Evolutionary conservation across 352 stramenopile species (phyloP).

Genomic region (Pythium dissimile): DNA sequence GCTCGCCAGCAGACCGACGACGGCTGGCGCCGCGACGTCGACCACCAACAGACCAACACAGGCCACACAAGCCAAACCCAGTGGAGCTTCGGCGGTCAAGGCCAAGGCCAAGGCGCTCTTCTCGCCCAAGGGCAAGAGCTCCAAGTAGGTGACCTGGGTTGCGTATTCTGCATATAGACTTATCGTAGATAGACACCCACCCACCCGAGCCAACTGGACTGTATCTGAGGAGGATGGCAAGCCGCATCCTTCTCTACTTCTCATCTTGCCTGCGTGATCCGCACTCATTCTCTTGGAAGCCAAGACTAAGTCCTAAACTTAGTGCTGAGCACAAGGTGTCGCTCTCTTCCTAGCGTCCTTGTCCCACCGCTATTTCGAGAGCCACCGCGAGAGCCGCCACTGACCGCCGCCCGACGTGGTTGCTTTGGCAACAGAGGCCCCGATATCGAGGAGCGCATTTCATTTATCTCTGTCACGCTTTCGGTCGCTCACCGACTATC

Average conservation of each 20-base stretch:
- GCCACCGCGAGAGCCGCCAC: no score
- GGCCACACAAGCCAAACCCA: background rate
- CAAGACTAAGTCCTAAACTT: no score
- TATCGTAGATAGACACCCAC: background rate
- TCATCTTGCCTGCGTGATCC: no score
- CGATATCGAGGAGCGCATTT: slow-evolving; percentile 16
- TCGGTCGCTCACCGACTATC: background rate
- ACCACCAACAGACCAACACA: background rate
- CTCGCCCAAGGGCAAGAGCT: background rate
- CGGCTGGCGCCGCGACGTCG: background rate
- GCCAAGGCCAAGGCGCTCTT: slow-evolving; percentile 3
- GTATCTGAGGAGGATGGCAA: no score
- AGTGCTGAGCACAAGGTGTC: no score
- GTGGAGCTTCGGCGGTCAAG: background rate
- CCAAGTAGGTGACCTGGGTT: background rate
- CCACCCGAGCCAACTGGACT: no score
- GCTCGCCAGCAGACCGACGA: background rate
- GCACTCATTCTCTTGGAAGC: no score
- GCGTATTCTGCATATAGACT: background rate
- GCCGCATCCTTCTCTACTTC: no score
- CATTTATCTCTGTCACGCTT: slow-evolving; percentile 22
- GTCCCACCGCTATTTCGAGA: background rate
- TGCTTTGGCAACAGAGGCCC: no score
- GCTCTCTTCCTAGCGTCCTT: background rate
- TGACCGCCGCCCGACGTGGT: no score